phyloP scores from a whole-genome alignment of 139 green algal species.

The Pseudopediastrum boryanum region DNA sequence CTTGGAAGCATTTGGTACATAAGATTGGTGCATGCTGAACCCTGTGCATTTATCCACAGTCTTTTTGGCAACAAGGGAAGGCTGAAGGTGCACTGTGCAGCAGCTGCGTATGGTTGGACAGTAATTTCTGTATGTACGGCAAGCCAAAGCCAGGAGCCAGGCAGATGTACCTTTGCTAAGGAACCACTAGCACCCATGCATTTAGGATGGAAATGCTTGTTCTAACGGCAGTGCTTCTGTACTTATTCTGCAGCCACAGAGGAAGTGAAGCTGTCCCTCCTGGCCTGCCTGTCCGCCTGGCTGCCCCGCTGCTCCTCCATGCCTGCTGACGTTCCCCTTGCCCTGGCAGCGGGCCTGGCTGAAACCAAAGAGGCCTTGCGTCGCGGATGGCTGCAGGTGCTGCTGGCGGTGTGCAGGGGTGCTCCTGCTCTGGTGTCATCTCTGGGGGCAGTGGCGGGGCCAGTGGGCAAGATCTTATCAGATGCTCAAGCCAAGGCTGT shows the following conservation, averaged over 20 bases:
- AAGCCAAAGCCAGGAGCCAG: too few species aligned
- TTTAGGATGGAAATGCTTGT: too few species aligned
- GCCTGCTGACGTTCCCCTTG: not conserved
- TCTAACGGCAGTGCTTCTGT: too few species aligned
- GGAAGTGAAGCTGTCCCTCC: conserved; percentile 53
- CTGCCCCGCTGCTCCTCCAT: conserved; percentile 30
- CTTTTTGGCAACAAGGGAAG: too few species aligned
- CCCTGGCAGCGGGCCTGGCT: conserved; percentile 31
- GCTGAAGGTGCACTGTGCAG: too few species aligned
- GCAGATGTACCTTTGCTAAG: too few species aligned
- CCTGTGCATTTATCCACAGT: too few species aligned
- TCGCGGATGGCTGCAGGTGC: conserved; percentile 33
- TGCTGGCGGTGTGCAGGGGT: conserved; percentile 23
- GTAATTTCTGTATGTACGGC: too few species aligned
- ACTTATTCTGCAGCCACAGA: conserved; percentile 30
- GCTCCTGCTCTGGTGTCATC: conserved; percentile 11
- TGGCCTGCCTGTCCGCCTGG: conserved; percentile 57
- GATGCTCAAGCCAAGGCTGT: conserved; percentile 63
- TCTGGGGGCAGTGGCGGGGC: conserved; percentile 11
- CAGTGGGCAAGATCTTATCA: conserved; percentile 45
- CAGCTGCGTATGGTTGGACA: too few species aligned
- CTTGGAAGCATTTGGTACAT: too few species aligned
- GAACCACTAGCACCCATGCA: too few species aligned
- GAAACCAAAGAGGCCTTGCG: conserved; percentile 43
- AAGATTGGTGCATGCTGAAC: too few species aligned